Base-by-base conservation (phyloP, 768 basidiomycete genomes). In the Termitomyces eurrhizus region DNA sequence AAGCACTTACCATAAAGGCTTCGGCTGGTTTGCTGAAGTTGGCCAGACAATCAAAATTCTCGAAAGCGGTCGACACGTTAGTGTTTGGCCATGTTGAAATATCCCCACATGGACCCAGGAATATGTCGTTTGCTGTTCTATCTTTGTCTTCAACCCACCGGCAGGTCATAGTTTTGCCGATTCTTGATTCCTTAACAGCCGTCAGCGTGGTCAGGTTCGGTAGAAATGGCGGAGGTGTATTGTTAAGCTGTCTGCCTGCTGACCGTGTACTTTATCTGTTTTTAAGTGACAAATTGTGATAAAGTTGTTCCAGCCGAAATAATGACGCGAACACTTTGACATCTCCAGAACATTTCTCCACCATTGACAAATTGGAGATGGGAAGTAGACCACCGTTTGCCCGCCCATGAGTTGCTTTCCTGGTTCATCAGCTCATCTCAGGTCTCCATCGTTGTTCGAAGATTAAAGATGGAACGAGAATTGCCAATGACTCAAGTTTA, bases 1-100 rank as follows among this genome's bases (percentile, higher is more conserved):
- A n/a, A 73, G 75, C 14, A 59, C 67, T 4, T 75, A 78, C 51
- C 69, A 76, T 13, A 93, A 93, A 69, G 90, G 90, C 1, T 75
- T 85, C 56, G 82, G 83, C 60, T 92, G 90, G 89, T 92, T 93
- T 70, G 78, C 75, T 12, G 84, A 87, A 66, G 79, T 85, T 7
- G 73, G 73, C 0, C 90, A 92, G 70, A 77, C 82, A 0, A 78
- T 84, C 32, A 74, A 72, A 21, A 84, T 90, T n/a, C 70, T 92
- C 39, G 82, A 87, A 61, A 72, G 75, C 29, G 84, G 80, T 7
- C 73, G 77, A 2, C 69, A 66, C n/a, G 77, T 92, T 42, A 71
- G 79, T 7, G 71, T 85, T 14, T 65, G 81, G 42, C 83, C 88
- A 18, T 80, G 78, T 65, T 81, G 66, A 76, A 18, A 26, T 13